Evolutionary conservation across 192 early-diverging fungal genomes (phyloP).

Genomic region (Allomyces javanicus): DNA sequence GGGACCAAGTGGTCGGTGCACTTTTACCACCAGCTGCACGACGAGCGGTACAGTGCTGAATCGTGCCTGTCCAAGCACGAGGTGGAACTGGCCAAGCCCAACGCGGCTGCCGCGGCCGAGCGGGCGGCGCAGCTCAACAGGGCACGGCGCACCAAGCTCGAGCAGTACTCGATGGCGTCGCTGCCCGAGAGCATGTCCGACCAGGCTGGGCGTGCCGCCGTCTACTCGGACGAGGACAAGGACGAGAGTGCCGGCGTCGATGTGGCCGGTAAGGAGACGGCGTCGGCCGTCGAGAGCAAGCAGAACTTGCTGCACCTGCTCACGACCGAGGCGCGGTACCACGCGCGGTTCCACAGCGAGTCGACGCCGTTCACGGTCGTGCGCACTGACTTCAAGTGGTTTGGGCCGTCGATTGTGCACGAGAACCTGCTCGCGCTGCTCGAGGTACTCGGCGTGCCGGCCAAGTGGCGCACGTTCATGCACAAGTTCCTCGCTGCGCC

Average conservation of each 20-base stretch:
- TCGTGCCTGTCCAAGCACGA: too few species aligned
- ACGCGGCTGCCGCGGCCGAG: too few species aligned
- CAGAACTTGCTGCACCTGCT: constrained; percentile 5
- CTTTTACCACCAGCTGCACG: constrained; percentile 1
- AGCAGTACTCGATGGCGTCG: too few species aligned
- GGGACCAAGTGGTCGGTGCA: constrained; percentile 10
- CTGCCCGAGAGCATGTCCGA: too few species aligned
- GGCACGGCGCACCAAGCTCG: too few species aligned
- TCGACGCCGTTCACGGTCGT: constrained; percentile 6
- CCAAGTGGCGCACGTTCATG: constrained; percentile 5
- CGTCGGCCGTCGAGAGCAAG: constrained; percentile 4
- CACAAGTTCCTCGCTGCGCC: constrained; percentile 2
- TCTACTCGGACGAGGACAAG: not conserved
- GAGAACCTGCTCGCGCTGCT: constrained; percentile 1
- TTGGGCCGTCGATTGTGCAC: constrained; percentile 11
- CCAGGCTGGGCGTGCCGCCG: too few species aligned
- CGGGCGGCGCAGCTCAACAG: too few species aligned
- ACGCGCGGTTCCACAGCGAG: constrained; percentile 1
- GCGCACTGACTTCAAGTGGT: constrained; percentile 12
- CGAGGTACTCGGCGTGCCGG: constrained; percentile 4
- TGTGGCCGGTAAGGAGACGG: not conserved
- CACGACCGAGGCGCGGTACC: constrained; percentile 4
- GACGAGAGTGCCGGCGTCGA: not conserved
- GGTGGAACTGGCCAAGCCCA: too few species aligned
- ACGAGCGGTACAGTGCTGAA: too few species aligned